Conservation (phyloP, 495 filamentous ascomycete species). For the Corynascus novoguineensis region DNA sequence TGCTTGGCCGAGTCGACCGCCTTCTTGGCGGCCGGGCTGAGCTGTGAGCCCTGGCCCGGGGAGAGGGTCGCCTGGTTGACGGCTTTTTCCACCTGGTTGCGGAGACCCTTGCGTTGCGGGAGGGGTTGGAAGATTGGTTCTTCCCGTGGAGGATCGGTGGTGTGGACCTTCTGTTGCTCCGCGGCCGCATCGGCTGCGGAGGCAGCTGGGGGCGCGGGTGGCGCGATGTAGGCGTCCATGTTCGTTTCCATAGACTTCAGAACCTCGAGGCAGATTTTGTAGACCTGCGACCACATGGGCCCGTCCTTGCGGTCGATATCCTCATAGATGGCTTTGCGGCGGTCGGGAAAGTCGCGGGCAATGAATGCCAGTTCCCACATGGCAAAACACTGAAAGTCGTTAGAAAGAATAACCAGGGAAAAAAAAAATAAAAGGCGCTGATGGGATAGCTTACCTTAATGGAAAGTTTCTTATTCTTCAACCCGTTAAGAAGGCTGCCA, state of each 20-base stretch:
- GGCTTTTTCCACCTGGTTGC: slow-evolving; percentile 46
- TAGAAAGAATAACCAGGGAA: slow-evolving; percentile 13
- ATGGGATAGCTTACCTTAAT: slow-evolving; percentile 50
- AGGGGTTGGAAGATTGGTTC: slow-evolving; percentile 53
- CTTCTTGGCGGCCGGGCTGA: slow-evolving; percentile 39
- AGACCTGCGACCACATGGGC: slow-evolving; percentile 75
- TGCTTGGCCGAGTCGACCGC: slow-evolving; percentile 31
- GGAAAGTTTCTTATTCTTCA: slow-evolving; percentile 68
- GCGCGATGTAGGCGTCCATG: slow-evolving; percentile 53
- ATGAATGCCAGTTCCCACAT: slow-evolving; percentile 88
- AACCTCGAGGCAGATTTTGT: slow-evolving; percentile 56
- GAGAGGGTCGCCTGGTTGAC: slow-evolving; percentile 52
- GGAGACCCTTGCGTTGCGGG: slow-evolving; percentile 44
- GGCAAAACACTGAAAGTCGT: slow-evolving; percentile 61
- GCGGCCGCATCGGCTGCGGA: slow-evolving; percentile 25
- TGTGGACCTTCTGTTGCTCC: slow-evolving; percentile 23
- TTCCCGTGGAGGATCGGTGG: slow-evolving; percentile 48
- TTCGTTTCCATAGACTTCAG: slow-evolving; percentile 61
- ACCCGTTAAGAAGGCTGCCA: slow-evolving; percentile 76
- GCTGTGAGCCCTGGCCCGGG: slow-evolving; percentile 50
- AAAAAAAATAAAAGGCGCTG: neutral
- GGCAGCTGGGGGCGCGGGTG: slow-evolving; percentile 33
- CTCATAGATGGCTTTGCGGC: slow-evolving; percentile 77
- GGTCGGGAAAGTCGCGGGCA: slow-evolving; percentile 60
- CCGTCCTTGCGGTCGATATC: slow-evolving; percentile 81